Evolutionary conservation across 306 rosid genomes (phyloP), one percentile per base, ranked within the genome.

Genomic region (Lathyrus oleraceus): DNA sequence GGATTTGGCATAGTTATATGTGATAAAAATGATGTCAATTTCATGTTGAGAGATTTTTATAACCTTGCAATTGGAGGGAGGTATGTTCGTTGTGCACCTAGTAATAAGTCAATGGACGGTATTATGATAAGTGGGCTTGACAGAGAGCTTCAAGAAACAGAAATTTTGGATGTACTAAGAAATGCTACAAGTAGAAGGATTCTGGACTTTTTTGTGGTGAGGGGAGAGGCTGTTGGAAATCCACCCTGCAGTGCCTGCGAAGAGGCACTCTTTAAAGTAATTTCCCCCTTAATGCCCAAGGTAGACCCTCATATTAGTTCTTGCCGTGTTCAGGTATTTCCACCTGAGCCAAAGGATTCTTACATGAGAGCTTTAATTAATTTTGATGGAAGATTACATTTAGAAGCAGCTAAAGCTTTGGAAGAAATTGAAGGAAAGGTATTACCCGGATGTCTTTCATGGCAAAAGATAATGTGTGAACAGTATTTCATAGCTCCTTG

Each of bases 381-480:
- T 39, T 94, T 94, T 79, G 97, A 91, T 77, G 96, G 99, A 73
- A 86, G 99, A 77, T 82, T 91, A 54, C 99, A 94, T 74, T 81
- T 88, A 73, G 99, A 94, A 81, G 99, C 97, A 9, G 99, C 99
- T 15, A 86, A 74, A 79, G 97, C 97, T 61, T 82, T 94, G 81
- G 97, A 94, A 80, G 78, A 80, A 64, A 73, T 94, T 69, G 96
- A 94, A 77, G 96, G 97, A 47, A 87, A 84, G 73, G 91, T 79
- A 21, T 79, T 94, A 80, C 84, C 92, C 12, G 87, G 91, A 38
- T 94, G 85, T 84, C 76, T 57, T 35, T 27, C 97, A 12, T 91
- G 99, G 99, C 97, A 94, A 70, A 94, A 94, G 89, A 89, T 94
- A 58, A 83, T 73, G 78, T 91, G 96, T 76, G 91, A 88, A 81